These are phyloP conservation scores for Monilinia fructigena DNA, from an alignment of 2,329 filamentous ascomycete genomes.

Conservation along the genomic window DNA sequence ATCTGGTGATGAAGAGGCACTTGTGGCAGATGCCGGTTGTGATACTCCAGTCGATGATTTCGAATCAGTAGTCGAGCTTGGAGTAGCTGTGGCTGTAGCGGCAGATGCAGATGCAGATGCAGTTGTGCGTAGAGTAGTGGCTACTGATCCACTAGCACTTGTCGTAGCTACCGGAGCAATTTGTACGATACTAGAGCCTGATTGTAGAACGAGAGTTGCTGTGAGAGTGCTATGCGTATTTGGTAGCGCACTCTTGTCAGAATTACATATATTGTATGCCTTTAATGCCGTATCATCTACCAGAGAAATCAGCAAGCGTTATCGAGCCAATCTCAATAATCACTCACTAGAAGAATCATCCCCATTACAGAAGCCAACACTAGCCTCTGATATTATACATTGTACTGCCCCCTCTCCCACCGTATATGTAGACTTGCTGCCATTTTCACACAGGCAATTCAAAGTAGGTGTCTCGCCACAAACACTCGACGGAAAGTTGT, in stretches of 20 bases:
- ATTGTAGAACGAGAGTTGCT: slow-evolving; percentile 52
- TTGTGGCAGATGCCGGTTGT: slow-evolving; percentile 26
- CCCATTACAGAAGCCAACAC: slow-evolving; percentile 52
- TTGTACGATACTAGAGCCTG: slow-evolving; percentile 42
- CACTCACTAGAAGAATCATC: slow-evolving; percentile 39
- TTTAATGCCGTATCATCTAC: slow-evolving; percentile 47
- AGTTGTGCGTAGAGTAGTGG: slow-evolving; percentile 28
- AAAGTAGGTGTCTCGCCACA: slow-evolving; percentile 55
- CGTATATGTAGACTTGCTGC: slow-evolving; percentile 62
- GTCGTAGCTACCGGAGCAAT: slow-evolving; percentile 31
- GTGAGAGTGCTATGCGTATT: slow-evolving; percentile 59
- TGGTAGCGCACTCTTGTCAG: slow-evolving; percentile 49
- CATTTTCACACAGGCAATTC: slow-evolving; percentile 61
- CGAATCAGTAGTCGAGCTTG: slow-evolving; percentile 25
- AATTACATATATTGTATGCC: slow-evolving; percentile 59
- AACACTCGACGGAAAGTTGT: slow-evolving; percentile 52
- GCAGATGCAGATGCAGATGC: slow-evolving; percentile 5
- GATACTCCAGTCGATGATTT: slow-evolving; percentile 17
- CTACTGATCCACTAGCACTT: slow-evolving; percentile 22
- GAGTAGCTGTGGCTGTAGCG: slow-evolving; percentile 20
- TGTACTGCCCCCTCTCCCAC: slow-evolving; percentile 69
- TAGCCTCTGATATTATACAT: slow-evolving; percentile 58
- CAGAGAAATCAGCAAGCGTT: slow-evolving; percentile 21
- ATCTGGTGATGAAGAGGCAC: slow-evolving; percentile 22
- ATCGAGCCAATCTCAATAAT: not conserved